These are phyloP conservation scores for Apiospora marii DNA, from an alignment of 2,329 filamentous ascomycete species.

Conservation along the genomic window DNA sequence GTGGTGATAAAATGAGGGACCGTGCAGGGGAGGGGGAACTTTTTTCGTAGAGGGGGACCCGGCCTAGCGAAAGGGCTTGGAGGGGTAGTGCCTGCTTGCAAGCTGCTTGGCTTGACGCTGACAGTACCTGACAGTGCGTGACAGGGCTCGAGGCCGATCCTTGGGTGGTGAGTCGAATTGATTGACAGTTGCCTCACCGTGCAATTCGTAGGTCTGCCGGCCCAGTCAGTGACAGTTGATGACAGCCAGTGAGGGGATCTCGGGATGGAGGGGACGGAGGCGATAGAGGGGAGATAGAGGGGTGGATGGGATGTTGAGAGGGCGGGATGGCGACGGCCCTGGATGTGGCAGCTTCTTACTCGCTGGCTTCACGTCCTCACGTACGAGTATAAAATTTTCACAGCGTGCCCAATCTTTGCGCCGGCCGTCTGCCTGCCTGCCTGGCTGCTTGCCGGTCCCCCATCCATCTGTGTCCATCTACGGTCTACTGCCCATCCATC, in stretches of 20 bases:
- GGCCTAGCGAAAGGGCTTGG: background rate
- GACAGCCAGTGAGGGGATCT: background rate
- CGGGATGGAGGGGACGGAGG: background rate
- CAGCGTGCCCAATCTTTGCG: background rate
- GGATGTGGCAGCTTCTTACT: slow-evolving; percentile 22
- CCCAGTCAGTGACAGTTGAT: background rate
- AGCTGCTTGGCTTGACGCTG: too few species aligned
- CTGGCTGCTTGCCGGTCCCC: too few species aligned
- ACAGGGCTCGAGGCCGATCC: background rate
- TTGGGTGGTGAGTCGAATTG: background rate
- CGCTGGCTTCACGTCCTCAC: slow-evolving; percentile 11
- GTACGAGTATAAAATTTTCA: slow-evolving; percentile 8
- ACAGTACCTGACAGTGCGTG: slow-evolving; percentile 3
- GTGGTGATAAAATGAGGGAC: slow-evolving; percentile 24
- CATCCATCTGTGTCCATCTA: background rate
- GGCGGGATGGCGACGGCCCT: background rate
- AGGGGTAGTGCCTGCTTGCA: slow-evolving; percentile 6
- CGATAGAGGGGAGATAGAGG: background rate
- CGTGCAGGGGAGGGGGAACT: slow-evolving; percentile 20
- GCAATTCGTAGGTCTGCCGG: background rate
- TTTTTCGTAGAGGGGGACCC: background rate
- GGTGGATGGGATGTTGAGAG: slow-evolving; percentile 4
- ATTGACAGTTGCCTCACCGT: background rate
- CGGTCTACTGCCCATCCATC: background rate
- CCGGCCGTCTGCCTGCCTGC: background rate